A percentile compares a stretch with the other conserved stretches of the same genome.
Evolutionary conservation across 2,329 filamentous ascomycete genomes (phyloP).

Genomic region (Elsinoe batatas): DNA sequence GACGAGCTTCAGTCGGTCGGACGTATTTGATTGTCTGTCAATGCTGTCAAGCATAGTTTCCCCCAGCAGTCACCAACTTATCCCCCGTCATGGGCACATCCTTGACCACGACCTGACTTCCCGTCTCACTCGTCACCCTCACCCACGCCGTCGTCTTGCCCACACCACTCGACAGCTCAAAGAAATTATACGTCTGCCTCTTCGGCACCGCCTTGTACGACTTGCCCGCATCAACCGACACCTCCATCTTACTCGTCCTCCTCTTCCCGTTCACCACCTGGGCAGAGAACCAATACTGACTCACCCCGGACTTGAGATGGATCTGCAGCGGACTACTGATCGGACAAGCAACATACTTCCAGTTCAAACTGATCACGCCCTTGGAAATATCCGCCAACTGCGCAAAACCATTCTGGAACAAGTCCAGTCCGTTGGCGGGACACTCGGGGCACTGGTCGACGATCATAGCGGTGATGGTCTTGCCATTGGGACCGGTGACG

Average conservation of each 20-base stretch:
- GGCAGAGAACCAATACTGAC: conserved; percentile 21
- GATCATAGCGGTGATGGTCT: conserved; percentile 54
- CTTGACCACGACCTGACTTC: conserved; percentile 13
- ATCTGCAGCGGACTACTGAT: conserved; percentile 18
- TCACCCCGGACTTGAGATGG: conserved; percentile 19
- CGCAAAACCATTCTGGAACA: conserved; percentile 44
- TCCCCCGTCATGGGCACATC: conserved; percentile 18
- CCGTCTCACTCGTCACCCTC: conserved; percentile 17
- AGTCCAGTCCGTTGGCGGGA: conserved; percentile 44
- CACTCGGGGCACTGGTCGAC: conserved; percentile 51
- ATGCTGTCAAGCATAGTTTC: conserved; percentile 18
- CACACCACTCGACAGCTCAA: conserved; percentile 15
- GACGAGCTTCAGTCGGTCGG: no score
- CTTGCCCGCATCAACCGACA: conserved; percentile 18
- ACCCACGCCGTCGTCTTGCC: conserved; percentile 17
- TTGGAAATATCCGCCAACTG: conserved; percentile 35
- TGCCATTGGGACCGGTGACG: conserved; percentile 49
- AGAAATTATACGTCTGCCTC: conserved; percentile 21
- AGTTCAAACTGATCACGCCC: conserved; percentile 35
- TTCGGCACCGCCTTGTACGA: conserved; percentile 17
- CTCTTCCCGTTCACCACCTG: conserved; percentile 20
- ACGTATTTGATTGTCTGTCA: background rate
- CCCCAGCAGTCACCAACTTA: conserved; percentile 15
- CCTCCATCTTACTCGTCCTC: conserved; percentile 19
- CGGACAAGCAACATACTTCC: conserved; percentile 24